Conservation (phyloP, 495 filamentous ascomycete genomes). For the Xylaria palmicola region DNA sequence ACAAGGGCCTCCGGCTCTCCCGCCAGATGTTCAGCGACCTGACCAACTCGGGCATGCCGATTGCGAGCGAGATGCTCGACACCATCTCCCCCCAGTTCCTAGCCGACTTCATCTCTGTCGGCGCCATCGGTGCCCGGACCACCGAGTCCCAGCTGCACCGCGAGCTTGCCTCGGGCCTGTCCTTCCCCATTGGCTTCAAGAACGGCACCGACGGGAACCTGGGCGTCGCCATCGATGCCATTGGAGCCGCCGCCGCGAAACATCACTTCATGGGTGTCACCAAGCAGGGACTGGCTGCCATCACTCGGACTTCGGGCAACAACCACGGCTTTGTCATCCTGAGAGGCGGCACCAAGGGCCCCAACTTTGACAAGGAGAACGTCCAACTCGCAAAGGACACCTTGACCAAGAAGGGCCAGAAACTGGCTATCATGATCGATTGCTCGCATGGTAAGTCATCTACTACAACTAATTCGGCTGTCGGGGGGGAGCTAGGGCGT, state of each 20-base stretch:
- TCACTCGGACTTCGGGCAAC: slow-evolving; percentile 88
- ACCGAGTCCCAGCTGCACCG: slow-evolving; percentile 95
- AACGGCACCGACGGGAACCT: slow-evolving; percentile 97
- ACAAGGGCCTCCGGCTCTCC: slow-evolving; percentile 91
- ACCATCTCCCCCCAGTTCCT: slow-evolving; percentile 96
- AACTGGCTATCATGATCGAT: slow-evolving; percentile 92
- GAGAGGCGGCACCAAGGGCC: slow-evolving; percentile 86
- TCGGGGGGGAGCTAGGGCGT: not conserved
- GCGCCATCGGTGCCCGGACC: slow-evolving; percentile 94
- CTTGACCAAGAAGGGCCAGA: slow-evolving; percentile 79
- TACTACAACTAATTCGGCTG: not conserved
- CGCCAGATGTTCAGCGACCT: slow-evolving; percentile 89
- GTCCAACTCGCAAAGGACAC: slow-evolving; percentile 77
- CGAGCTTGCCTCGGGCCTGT: slow-evolving; percentile 93
- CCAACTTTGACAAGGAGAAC: slow-evolving; percentile 87
- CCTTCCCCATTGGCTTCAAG: slow-evolving; percentile 98
- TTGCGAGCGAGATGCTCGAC: slow-evolving; percentile 96
- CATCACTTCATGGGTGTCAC: slow-evolving; percentile 99
- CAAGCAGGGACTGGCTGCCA: slow-evolving; percentile 95
- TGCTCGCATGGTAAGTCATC: slow-evolving; percentile 77
- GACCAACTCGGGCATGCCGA: slow-evolving; percentile 81
- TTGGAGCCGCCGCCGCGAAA: slow-evolving; percentile 83
- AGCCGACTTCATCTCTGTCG: slow-evolving; percentile 90
- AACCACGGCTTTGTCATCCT: slow-evolving; percentile 97
- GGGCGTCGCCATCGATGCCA: slow-evolving; percentile 92